A percentile compares a stretch with the other conserved stretches of the same genome.
phyloP scores from a whole-genome alignment of 306 rosid species.

The Heteromeles arbutifolia region DNA sequence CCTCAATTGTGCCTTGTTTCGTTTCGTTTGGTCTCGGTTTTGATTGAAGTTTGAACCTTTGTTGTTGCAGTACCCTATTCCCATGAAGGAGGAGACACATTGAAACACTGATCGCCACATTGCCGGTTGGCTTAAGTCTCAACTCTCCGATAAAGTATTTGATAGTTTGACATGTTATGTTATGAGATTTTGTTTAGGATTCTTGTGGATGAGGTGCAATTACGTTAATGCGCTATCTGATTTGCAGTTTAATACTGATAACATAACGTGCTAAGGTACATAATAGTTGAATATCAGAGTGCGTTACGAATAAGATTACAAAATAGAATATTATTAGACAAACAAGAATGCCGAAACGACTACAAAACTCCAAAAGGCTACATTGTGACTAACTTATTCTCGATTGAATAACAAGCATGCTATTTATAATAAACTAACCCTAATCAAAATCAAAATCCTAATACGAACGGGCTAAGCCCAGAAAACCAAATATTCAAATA shows the following conservation, averaged over 20 bases:
- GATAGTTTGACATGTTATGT: neutral
- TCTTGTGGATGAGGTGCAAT: neutral
- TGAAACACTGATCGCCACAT: slow-evolving; percentile 77
- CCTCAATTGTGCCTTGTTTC: neutral
- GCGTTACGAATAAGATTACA: too few relatives aligned
- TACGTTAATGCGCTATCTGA: neutral
- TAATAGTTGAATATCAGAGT: too few relatives aligned
- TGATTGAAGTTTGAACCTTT: neutral
- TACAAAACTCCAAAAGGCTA: too few relatives aligned
- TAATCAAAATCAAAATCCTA: too few relatives aligned
- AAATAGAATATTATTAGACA: too few relatives aligned
- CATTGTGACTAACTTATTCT: too few relatives aligned
- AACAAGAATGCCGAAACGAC: too few relatives aligned
- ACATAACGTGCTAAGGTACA: neutral
- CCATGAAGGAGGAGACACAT: slow-evolving; percentile 74
- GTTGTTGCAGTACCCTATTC: slow-evolving; percentile 73
- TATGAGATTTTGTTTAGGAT: neutral
- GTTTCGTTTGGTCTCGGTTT: neutral
- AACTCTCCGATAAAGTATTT: slow-evolving; percentile 75
- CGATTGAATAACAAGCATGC: too few relatives aligned
- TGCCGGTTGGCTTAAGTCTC: slow-evolving; percentile 83
- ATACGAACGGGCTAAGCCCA: too few relatives aligned
- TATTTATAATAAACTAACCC: too few relatives aligned
- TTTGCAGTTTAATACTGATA: neutral
- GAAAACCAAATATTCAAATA: too few relatives aligned